Evolutionary conservation across 2,329 filamentous ascomycete species (phyloP), one percentile per base, ranked within the genome.

Genomic region (Aureobasidium sp.): DNA sequence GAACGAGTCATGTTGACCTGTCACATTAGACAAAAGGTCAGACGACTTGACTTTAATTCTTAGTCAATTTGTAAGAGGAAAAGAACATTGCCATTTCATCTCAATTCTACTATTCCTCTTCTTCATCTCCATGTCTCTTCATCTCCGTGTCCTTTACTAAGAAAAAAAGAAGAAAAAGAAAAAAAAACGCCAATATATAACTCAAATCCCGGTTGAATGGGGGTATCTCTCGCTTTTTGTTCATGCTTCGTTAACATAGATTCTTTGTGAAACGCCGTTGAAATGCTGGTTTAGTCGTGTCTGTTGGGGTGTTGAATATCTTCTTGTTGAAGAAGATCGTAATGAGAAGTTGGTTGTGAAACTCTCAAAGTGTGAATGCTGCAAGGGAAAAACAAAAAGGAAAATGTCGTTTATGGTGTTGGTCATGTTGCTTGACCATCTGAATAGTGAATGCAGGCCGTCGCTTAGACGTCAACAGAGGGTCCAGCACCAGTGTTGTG

Each of bases 191-290:
- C 47, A 43, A 35, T 45, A 37, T 43, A 27, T 21, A 49, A 40
- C 19, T 40, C 43, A 61, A 57, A 61, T 47, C 60, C 67, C 67
- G 64, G 67, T 70, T 69, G 68, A 70, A 69, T 70, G 67, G 68
- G 67, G 68, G 50, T 69, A 68, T 69, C 57, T 60, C 38, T 53
- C 57, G 57, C 57, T 60, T 60, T 59, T 60, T 50, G 29, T 35
- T 57, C 54, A 47, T 57, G 54, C 54, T 35, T 35, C 54, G 54
- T 57, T 57, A 57, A 37, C 37, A 47, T 45, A 46, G 31, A 38
- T 57, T 27, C 11, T 53, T n/a, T n/a, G 5, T 8, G 17, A 25
- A 57, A 57, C 54, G 54, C 54, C 54, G 42, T 57, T 35, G 27
- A 57, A 47, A 57, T 57, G 54, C 54, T 46, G 40, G 53, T n/a